These are phyloP conservation scores for Trichoderma simmonsii DNA, from an alignment of 2,329 filamentous ascomycete genomes.

Conservation along the genomic window DNA sequence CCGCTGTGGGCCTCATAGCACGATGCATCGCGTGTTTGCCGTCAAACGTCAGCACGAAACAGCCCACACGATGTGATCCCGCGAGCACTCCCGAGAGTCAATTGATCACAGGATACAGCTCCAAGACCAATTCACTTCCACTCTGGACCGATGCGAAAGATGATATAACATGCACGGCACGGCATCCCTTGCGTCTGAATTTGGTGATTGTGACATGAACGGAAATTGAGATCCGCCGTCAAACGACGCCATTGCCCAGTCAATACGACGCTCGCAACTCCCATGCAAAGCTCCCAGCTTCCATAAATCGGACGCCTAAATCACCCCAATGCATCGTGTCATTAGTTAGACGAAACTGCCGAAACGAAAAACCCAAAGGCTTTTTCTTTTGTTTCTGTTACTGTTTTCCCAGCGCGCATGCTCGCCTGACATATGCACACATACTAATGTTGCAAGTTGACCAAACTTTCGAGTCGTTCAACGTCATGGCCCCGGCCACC, in stretches of 20 bases:
- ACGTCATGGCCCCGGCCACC: not conserved
- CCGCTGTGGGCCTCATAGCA: slow-evolving; percentile 13
- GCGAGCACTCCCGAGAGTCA: not conserved
- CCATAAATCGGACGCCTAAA: not conserved
- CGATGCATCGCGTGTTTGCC: slow-evolving; percentile 14
- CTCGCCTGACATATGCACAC: not conserved
- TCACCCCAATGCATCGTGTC: not conserved
- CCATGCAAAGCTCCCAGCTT: not conserved
- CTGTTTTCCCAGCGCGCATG: not conserved
- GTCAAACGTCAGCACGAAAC: slow-evolving; percentile 3
- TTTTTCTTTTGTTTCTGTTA: not conserved
- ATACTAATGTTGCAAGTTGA: slow-evolving; percentile 7
- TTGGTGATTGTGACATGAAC: not conserved
- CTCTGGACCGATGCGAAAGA: not conserved
- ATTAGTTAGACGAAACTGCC: not conserved
- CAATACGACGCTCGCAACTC: not conserved
- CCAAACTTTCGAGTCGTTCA: not conserved
- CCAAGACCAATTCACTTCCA: not conserved
- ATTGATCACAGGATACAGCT: not conserved
- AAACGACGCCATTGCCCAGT: not conserved
- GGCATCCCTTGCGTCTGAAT: not conserved
- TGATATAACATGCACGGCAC: not conserved
- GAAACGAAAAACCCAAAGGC: not conserved
- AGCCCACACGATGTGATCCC: not conserved
- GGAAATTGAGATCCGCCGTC: not conserved